A percentile compares a stretch with the other conserved stretches of the same genome.
phyloP scores from a whole-genome alignment of 805 yeast genomes.

The Candida multigemmis region DNA sequence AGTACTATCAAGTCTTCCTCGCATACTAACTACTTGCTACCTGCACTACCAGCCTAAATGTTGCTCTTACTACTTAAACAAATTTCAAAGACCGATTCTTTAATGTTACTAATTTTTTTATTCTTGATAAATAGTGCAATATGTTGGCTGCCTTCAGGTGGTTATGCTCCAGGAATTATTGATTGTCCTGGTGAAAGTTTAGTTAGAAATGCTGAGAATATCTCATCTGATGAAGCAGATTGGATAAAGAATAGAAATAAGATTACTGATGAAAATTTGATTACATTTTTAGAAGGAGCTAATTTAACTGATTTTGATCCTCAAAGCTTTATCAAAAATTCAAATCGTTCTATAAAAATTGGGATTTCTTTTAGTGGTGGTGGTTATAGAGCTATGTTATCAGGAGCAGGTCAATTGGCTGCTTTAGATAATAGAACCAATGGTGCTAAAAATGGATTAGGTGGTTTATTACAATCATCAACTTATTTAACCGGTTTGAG shows the following conservation, averaged over 20 bases:
- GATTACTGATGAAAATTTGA: constrained; percentile 36
- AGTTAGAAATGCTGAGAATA: constrained; percentile 38
- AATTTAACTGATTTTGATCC: constrained; percentile 41
- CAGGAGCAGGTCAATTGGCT: constrained; percentile 77
- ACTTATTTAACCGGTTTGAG: constrained; percentile 74
- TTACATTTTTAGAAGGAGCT: constrained; percentile 36
- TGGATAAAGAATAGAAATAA: constrained; percentile 46
- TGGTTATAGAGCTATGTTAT: constrained; percentile 83
- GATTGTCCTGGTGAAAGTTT: constrained; percentile 37
- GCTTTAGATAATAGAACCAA: constrained; percentile 69
- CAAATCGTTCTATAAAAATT: constrained; percentile 19
- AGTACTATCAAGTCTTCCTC: no score
- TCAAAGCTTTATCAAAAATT: constrained; percentile 20
- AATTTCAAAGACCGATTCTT: no score
- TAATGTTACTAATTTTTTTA: neutral
- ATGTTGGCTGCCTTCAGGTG: constrained; percentile 42
- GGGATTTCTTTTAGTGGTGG: constrained; percentile 43
- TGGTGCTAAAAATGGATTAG: constrained; percentile 50
- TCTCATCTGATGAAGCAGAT: constrained; percentile 37
- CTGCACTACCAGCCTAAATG: no score
- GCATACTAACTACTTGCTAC: no score
- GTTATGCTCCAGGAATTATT: constrained; percentile 53
- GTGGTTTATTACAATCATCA: constrained; percentile 67
- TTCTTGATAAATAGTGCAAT: constrained; percentile 32
- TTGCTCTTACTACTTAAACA: no score